Evolutionary conservation across 202 grass and related monocot species (phyloP), one percentile per base, ranked within the genome.

Genomic region (Carex arenaria): DNA sequence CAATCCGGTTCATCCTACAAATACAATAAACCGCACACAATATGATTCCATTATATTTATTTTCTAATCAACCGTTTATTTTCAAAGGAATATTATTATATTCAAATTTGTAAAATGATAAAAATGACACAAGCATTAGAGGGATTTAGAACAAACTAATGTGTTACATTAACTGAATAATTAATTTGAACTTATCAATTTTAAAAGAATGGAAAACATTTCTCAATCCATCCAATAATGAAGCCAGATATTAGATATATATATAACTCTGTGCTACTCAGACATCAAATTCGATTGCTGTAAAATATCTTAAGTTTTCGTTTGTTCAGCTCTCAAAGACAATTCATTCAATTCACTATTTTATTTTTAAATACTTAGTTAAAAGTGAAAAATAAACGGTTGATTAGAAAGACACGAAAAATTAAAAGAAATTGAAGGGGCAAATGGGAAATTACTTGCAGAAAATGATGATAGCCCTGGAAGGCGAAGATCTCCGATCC

Each of bases 401-500:
- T 9, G 53, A 72, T 65, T 65, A 65, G 7, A 47, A 82, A 47
- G 17, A 55, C 20, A 23, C 30, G 3, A 28, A 22, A 84, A 64
- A 79, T 19, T 65, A 54, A 28, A 31, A 26, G n/a, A 61, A 4
- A 85, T 40, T 60, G 20, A 67, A 38, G 23, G 72, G 72, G 18
- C 42, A 3, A 54, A 57, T 30, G 42, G 69, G 54, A 40, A 61
- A 79, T 89, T 85, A 91, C 93, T 92, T 89, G 93, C 87, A 93
- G 47, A 93, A 97, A 79, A 97, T 93, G 71, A 97, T 69, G 73
- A 97, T 53, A 11, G 91, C 89, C 18, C 94, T 87, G 11, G 91
- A 93, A 11, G 94, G 94, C 89, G 93, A 91, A 61, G 94, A 97
- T 40, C 75, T 57, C 73, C 91, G 89, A 89, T 97, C 86, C 38